phyloP scores from a whole-genome alignment of 1,284 basidiomycete species.

The Phlebopus sp. region DNA sequence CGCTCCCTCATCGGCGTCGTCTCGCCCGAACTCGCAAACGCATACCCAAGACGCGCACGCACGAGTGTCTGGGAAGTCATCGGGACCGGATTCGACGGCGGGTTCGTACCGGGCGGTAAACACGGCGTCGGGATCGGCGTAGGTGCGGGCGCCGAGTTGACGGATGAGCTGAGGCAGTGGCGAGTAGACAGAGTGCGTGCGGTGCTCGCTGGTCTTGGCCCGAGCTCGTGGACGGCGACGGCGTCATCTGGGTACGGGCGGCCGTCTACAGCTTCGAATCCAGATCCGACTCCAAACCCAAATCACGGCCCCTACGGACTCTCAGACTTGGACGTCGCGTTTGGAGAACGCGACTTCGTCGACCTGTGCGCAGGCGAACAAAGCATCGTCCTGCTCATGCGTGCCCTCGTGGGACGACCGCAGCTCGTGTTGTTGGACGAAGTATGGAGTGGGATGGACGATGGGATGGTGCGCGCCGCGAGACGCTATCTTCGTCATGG shows the following conservation, averaged over 20 bases:
- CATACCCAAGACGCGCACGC: slow-evolving; percentile 77
- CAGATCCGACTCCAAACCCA: slow-evolving; percentile 1
- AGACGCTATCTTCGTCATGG: slow-evolving; percentile 58
- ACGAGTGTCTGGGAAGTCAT: slow-evolving; percentile 78
- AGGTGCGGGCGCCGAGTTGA: slow-evolving; percentile 31
- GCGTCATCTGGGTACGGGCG: too few species aligned
- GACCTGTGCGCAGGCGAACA: slow-evolving; percentile 72
- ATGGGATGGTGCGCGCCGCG: slow-evolving; percentile 65
- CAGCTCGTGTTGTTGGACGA: slow-evolving; percentile 84
- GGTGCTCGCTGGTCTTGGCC: slow-evolving; percentile 65
- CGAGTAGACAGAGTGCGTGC: slow-evolving; percentile 46
- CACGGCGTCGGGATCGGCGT: slow-evolving; percentile 45
- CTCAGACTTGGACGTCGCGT: slow-evolving; percentile 32
- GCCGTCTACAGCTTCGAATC: slow-evolving; percentile 1
- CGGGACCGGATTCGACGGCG: slow-evolving; percentile 82
- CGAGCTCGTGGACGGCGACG: slow-evolving; percentile 49
- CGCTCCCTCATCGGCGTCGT: slow-evolving; percentile 72
- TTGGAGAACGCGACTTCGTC: slow-evolving; percentile 52
- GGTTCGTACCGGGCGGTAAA: slow-evolving; percentile 58
- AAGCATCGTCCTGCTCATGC: slow-evolving; percentile 76
- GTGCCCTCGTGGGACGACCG: slow-evolving; percentile 73
- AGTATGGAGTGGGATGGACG: slow-evolving; percentile 88
- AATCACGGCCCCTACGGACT: background rate
- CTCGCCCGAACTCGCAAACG: slow-evolving; percentile 87
- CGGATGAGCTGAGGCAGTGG: slow-evolving; percentile 40